A percentile compares a stretch with the other conserved stretches of the same genome.
Evolutionary conservation across 1,284 basidiomycete species (phyloP).

Genomic region (Melampsora allii-populina): DNA sequence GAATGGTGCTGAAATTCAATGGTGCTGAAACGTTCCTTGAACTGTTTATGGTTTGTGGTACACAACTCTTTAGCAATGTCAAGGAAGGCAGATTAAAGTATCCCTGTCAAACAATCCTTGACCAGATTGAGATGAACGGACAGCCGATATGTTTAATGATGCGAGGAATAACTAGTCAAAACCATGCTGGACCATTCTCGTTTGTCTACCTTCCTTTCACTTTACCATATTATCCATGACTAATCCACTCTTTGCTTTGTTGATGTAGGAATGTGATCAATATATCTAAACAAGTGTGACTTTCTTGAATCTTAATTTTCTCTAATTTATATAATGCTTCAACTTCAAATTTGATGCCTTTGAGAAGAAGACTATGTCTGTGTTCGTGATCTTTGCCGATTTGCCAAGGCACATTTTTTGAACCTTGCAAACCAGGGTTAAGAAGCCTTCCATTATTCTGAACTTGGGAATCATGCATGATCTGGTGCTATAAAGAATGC

Average conservation of each 20-base stretch:
- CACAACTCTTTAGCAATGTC: constrained; percentile 4
- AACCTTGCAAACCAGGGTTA: too few relatives aligned
- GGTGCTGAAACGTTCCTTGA: background rate
- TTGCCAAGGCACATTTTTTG: too few relatives aligned
- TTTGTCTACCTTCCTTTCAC: background rate
- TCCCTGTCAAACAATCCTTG: constrained; percentile 6
- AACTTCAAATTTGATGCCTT: too few relatives aligned
- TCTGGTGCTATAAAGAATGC: too few relatives aligned
- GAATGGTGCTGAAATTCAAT: background rate
- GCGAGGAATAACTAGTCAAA: constrained; percentile 23
- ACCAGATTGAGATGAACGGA: background rate
- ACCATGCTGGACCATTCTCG: constrained; percentile 30
- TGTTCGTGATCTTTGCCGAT: too few relatives aligned
- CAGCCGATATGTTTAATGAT: constrained; percentile 17
- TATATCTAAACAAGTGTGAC: background rate
- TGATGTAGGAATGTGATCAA: background rate
- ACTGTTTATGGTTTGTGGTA: background rate
- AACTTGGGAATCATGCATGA: too few relatives aligned
- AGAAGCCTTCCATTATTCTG: too few relatives aligned
- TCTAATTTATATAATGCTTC: too few relatives aligned
- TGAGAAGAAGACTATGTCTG: too few relatives aligned
- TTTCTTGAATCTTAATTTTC: background rate
- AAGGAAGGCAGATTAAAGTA: constrained; percentile 39
- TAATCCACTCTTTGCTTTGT: background rate
- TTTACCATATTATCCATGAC: background rate